Conservation (phyloP, 2,329 filamentous ascomycete genomes). For the Calonectria henricotiae region DNA sequence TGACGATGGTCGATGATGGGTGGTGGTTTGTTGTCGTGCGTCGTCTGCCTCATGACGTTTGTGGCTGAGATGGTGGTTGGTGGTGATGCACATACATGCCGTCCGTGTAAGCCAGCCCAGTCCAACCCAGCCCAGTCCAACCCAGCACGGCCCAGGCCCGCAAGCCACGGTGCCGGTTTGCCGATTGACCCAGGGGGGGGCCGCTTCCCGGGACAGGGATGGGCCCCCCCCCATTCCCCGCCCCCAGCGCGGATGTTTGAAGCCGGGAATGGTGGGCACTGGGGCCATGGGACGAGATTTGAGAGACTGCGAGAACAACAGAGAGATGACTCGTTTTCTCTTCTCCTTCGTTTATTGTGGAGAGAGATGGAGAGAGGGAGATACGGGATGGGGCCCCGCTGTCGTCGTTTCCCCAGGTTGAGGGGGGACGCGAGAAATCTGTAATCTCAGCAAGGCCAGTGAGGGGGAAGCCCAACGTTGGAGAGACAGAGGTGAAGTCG, state of each 20-base stretch:
- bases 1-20: neutral
- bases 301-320: neutral
- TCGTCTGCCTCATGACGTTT: conserved; percentile 10
- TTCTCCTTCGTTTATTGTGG: neutral
- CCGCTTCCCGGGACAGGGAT: conserved; percentile 37
- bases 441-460: neutral
- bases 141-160: no score
- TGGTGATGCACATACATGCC: conserved; percentile 43
- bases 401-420: neutral
- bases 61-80: neutral
- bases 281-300: conserved; percentile 4
- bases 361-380: conserved; percentile 10
- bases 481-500: neutral
- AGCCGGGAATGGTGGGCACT: conserved; percentile 43
- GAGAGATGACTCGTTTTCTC: neutral
- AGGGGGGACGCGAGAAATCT: neutral
- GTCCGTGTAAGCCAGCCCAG: neutral
- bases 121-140: no score
- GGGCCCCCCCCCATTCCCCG: conserved; percentile 35
- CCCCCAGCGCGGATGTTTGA: conserved; percentile 20
- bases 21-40: no score
- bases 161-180: conserved; percentile 47
- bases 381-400: neutral
- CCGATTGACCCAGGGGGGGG: conserved; percentile 39
- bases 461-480: neutral